Base-by-base conservation (phyloP, 208 protist genomes). In the Crithidia expoeki region DNA sequence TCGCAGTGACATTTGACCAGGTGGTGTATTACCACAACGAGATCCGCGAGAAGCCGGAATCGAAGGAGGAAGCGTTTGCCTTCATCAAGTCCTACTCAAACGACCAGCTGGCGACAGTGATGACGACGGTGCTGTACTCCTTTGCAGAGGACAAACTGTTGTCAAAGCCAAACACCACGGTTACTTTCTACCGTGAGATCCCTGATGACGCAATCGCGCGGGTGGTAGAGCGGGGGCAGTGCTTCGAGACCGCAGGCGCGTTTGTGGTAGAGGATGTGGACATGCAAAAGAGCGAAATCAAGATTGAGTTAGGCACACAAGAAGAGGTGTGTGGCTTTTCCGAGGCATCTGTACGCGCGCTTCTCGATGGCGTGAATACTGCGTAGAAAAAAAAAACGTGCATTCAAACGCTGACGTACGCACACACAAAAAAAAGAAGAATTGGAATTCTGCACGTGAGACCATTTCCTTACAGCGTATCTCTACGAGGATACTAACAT, bases 1-100 rank as follows among this genome's bases (percentile, higher is more conserved):
- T 93, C 14, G 87, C 79, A 2, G 62, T 96, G 0, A 92, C 89
- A 5, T 94, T 92, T 80, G 92, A 96, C 66, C 92, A 96, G 68
- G 92, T 96, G 0, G 86, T 94, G 11, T 63, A 90, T 56, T 94
- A 80, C 67, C 60, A 86, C 30, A 79, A 76, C 21, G 76, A 96
- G 47, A 85, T 96, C 21, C 92, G 92, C 12, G 89, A 96, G 58
- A 96, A 96, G 64, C 92, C 92, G 2, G 63, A 67, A 17, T 80
- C 72, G 9, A 33, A 42, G 17, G 84, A 81, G 38, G 76, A 96
- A 61, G 72, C 66, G 7, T 40, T 57, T 12, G 40, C 28, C 17
- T 96, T 94, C 69, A 70, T 96, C 17, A 34, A 25, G 14, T 80
- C 68, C 19, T 96, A 96, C 68, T 93, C 85, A 0, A 73, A 80